Percentiles rank a stretch among this genome's conserved stretches.
phyloP scores from a whole-genome alignment of 2,329 filamentous ascomycete genomes.

The Epichloe typhina region DNA sequence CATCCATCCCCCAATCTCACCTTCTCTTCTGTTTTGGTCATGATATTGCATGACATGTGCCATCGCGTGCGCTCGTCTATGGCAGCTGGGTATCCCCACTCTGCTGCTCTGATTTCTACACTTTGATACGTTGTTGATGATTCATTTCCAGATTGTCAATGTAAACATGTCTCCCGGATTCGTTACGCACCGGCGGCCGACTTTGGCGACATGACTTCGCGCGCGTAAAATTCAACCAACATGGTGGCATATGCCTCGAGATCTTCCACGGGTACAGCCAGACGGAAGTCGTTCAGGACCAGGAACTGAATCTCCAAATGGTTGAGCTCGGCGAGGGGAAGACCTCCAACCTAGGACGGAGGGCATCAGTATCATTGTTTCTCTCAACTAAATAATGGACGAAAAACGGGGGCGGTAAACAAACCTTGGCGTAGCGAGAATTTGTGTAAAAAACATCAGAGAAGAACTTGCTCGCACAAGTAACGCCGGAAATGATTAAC shows the following conservation, averaged over 20 bases:
- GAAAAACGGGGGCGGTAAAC: slow-evolving; percentile 12
- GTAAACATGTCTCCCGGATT: neutral
- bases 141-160: too few species aligned
- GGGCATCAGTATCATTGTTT: slow-evolving; percentile 4
- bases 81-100: neutral
- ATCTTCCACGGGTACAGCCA: slow-evolving; percentile 87
- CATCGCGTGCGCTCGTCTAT: neutral
- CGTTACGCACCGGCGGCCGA: neutral
- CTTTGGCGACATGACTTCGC: slow-evolving; percentile 55
- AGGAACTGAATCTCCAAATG: slow-evolving; percentile 94
- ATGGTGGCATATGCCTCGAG: slow-evolving; percentile 96
- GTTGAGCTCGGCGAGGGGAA: slow-evolving; percentile 85
- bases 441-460: slow-evolving; percentile 98
- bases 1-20: neutral
- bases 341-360: slow-evolving; percentile 65
- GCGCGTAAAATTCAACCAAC: slow-evolving; percentile 94
- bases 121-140: too few species aligned
- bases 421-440: slow-evolving; percentile 95
- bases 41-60: neutral
- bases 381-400: neutral
- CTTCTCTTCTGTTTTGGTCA: neutral
- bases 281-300: slow-evolving; percentile 86
- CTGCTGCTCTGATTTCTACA: neutral
- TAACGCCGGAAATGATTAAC: slow-evolving; percentile 90
- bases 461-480: slow-evolving; percentile 98